These are phyloP conservation scores for Aspergillus saccharolyticus DNA, from an alignment of 495 filamentous ascomycete species.

Conservation along the genomic window DNA sequence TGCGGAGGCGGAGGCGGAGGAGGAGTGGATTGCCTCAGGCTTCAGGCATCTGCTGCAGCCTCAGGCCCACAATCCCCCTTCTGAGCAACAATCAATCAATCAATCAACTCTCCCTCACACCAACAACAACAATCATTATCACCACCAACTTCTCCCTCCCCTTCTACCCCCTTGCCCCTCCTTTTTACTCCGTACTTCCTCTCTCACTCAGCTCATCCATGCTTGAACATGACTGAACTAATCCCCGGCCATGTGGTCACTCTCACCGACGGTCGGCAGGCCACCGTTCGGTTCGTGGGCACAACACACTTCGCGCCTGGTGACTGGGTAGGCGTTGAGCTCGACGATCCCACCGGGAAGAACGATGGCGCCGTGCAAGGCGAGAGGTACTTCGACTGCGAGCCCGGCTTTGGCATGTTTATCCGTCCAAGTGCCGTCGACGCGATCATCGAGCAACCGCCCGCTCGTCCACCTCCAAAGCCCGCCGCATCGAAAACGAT, in stretches of 20 bases:
- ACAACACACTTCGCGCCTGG: slow-evolving; percentile 71
- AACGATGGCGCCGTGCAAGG: slow-evolving; percentile 92
- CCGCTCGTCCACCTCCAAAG: slow-evolving; percentile 34
- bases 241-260: slow-evolving; percentile 56
- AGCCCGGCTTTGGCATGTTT: slow-evolving; percentile 81
- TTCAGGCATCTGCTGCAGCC: too few species aligned
- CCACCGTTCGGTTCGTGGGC: slow-evolving; percentile 75
- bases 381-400: slow-evolving; percentile 84
- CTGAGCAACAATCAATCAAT: background rate
- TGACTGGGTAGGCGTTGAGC: slow-evolving; percentile 87
- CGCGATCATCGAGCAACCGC: slow-evolving; percentile 51
- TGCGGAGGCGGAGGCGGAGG: background rate
- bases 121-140: background rate
- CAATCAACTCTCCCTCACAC: background rate
- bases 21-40: too few species aligned
- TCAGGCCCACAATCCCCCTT: background rate
- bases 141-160: background rate
- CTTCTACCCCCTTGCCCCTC: slow-evolving; percentile 1
- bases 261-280: slow-evolving; percentile 71
- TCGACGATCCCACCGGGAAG: slow-evolving; percentile 79
- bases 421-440: slow-evolving; percentile 59
- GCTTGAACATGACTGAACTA: slow-evolving; percentile 33
- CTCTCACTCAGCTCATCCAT: slow-evolving; percentile 4
- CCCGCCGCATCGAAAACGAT: slow-evolving; percentile 17
- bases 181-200: slow-evolving; percentile 3